phyloP scores from a whole-genome alignment of 176 grass and related monocot species.

The Elymus sibiricus region DNA sequence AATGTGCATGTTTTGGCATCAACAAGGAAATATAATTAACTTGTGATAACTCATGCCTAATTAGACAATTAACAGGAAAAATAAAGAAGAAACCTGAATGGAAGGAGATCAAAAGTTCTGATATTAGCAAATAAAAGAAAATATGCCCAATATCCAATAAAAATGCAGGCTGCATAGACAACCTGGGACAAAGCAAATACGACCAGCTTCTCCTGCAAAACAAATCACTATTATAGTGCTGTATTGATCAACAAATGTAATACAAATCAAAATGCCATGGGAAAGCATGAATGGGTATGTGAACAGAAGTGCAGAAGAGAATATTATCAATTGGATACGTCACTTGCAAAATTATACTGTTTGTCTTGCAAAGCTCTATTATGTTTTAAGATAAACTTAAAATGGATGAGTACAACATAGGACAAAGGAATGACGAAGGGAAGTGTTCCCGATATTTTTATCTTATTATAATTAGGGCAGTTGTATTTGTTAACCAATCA shows the following conservation, averaged over 20 bases:
- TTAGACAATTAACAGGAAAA: neutral
- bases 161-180: constrained; percentile 63
- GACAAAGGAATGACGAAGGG: neutral
- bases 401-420: neutral
- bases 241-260: constrained; percentile 31
- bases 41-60: constrained; percentile 14
- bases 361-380: constrained; percentile 1
- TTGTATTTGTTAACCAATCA: constrained; percentile 6
- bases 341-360: neutral
- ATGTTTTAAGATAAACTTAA: neutral
- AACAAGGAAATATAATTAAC: constrained; percentile 8
- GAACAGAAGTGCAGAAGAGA: neutral
- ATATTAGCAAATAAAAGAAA: constrained; percentile 56
- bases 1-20: constrained; percentile 24
- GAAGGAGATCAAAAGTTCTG: constrained; percentile 54
- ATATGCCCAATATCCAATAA: constrained; percentile 88
- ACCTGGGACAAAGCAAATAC: constrained; percentile 89
- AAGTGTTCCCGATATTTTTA: neutral
- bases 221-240: constrained; percentile 2
- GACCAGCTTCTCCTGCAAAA: constrained; percentile 82
- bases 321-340: neutral
- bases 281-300: neutral
- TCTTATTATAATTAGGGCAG: neutral
- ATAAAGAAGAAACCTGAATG: constrained; percentile 62
- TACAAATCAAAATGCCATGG: neutral